These are phyloP conservation scores for Vachellia collinsii DNA, from an alignment of 306 rosid species.

Conservation along the genomic window DNA sequence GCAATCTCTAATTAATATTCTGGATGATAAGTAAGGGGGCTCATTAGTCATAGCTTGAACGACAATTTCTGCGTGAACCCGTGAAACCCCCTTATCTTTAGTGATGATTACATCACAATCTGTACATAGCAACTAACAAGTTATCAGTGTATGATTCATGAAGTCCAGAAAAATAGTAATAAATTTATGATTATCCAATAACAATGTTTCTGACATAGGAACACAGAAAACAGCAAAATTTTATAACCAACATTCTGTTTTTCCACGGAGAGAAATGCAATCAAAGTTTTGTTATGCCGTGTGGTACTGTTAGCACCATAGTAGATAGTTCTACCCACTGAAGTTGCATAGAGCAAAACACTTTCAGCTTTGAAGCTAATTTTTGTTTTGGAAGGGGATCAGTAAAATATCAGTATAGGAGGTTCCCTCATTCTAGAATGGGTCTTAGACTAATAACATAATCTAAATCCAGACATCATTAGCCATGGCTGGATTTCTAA, in stretches of 20 bases:
- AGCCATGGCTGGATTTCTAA: slow-evolving; percentile 8
- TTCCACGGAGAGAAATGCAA: slow-evolving; percentile 8
- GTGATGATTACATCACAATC: slow-evolving; percentile 83
- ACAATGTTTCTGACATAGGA: neutral
- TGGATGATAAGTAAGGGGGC: slow-evolving; percentile 37
- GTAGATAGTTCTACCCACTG: slow-evolving; percentile 13
- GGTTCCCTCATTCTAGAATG: neutral
- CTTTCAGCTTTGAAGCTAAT: slow-evolving; percentile 17
- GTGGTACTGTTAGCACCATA: slow-evolving; percentile 15
- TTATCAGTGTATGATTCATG: slow-evolving; percentile 15
- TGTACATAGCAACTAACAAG: slow-evolving; percentile 38
- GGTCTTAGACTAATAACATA: neutral
- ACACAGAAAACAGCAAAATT: neutral
- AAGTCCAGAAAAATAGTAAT: neutral
- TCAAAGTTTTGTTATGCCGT: slow-evolving; percentile 3
- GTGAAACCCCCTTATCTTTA: slow-evolving; percentile 92
- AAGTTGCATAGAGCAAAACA: slow-evolving; percentile 21
- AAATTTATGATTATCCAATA: neutral
- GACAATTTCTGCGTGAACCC: slow-evolving; percentile 87
- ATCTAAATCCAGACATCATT: neutral
- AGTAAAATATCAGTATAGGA: neutral
- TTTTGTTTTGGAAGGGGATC: neutral
- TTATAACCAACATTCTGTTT: slow-evolving; percentile 11
- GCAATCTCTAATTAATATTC: slow-evolving; percentile 67
- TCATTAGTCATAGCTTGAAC: slow-evolving; percentile 63